Evolutionary conservation across 768 basidiomycete species (phyloP), one percentile per base, ranked within the genome.

Genomic region (Amanita fuliginea): DNA sequence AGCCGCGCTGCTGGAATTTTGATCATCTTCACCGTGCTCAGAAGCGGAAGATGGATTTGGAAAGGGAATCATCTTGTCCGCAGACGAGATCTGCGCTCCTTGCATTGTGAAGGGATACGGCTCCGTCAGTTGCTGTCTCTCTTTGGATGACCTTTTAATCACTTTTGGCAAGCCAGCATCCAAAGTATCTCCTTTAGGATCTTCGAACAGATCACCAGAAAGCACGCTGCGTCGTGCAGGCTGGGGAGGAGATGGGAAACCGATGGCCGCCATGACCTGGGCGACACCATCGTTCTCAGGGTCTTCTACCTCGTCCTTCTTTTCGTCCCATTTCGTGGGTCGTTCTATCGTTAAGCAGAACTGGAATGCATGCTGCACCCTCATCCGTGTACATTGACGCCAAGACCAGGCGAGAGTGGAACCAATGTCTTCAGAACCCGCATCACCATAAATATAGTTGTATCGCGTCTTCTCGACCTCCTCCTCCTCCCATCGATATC

Each of bases 401-500:
- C 91, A 94, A 48, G 68, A 68, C 90, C 91, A 95, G 5, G 80
- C 75, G 19, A 92, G 72, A 11, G 74, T 69, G 3, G 51, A 51
- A n/a, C 60, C 61, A 14, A 56, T 55, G n/a, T 62, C 55, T 30
- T 72, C 68, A 18, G 70, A 71, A 2, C 67, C 66, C 30, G 74
- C 67, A 45, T 80, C 79, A 52, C 67, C 73, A 56, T 77, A 75
- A 19, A 70, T 57, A 3, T 77, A 72, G 34, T 30, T 50, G 30
- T 43, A 62, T 36, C 69, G 60, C 2, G 69, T 68, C 68, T 83
- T 83, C 59, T 84, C 82, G 13, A 68, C 71, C 22, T 80, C 79
- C 44, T 83, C 77, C 66, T 91, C 89, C 60, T 91, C 88, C 89
- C 86, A 89, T 54, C 83, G 74, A 57, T 81, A 78, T 11, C 86